These are phyloP conservation scores for Ceratobasidium sp. DNA, from an alignment of 1,284 basidiomycete genomes.

Conservation along the genomic window DNA sequence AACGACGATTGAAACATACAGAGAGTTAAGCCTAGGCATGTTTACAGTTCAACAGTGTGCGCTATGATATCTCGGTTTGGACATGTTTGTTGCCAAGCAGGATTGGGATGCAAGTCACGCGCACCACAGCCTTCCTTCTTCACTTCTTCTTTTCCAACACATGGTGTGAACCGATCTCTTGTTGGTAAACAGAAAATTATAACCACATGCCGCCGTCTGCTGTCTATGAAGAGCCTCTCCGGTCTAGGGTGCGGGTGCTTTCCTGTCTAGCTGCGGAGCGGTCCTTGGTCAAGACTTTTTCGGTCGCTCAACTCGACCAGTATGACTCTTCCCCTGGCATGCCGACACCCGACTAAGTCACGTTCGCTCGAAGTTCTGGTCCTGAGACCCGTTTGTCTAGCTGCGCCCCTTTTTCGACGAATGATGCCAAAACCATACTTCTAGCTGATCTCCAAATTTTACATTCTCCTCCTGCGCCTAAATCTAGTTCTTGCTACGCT, in stretches of 20 bases:
- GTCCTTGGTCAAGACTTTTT: background rate
- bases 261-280: background rate
- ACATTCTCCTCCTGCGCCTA: slow-evolving; percentile 33
- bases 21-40: too few species aligned
- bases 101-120: too few species aligned
- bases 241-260: background rate
- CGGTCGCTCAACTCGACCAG: slow-evolving; percentile 20
- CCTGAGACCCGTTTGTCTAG: slow-evolving; percentile 48
- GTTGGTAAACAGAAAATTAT: slow-evolving; percentile 14
- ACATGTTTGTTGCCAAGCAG: too few species aligned
- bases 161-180: slow-evolving; percentile 1
- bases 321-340: slow-evolving; percentile 15
- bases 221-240: background rate
- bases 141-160: background rate
- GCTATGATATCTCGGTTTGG: too few species aligned
- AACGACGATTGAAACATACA: too few species aligned
- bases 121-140: background rate
- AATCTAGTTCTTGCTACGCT: slow-evolving; percentile 22
- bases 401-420: slow-evolving; percentile 55
- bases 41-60: too few species aligned
- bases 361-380: slow-evolving; percentile 44
- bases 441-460: slow-evolving; percentile 44
- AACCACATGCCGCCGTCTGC: background rate
- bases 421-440: slow-evolving; percentile 54
- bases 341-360: slow-evolving; percentile 16